phyloP scores from a whole-genome alignment of 208 protist genomes.

The Wallacemonas sp. region DNA sequence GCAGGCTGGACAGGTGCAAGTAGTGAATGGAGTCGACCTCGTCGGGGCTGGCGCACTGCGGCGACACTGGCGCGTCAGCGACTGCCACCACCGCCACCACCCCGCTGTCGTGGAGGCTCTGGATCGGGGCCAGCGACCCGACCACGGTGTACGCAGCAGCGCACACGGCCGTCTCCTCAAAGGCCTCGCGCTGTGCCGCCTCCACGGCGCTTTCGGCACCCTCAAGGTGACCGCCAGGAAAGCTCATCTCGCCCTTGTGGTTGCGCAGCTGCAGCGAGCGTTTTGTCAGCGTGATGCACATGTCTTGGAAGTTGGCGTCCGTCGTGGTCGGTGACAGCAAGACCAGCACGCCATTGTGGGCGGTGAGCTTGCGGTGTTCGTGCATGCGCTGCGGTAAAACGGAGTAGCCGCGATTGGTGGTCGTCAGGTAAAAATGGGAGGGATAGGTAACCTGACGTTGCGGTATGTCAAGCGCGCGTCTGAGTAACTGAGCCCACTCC shows the following conservation, averaged over 20 bases:
- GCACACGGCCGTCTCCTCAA: slow-evolving; percentile 80
- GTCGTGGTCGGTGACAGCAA: slow-evolving; percentile 55
- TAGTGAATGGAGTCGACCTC: slow-evolving; percentile 87
- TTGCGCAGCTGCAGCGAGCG: slow-evolving; percentile 50
- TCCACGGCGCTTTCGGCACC: slow-evolving; percentile 43
- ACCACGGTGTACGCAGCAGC: slow-evolving; percentile 47
- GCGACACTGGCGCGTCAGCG: slow-evolving; percentile 27
- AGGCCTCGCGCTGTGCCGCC: slow-evolving; percentile 73
- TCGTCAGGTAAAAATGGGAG: slow-evolving; percentile 65
- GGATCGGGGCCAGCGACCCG: slow-evolving; percentile 56
- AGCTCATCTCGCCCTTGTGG: slow-evolving; percentile 83
- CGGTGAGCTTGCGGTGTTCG: background rate
- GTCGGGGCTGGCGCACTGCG: slow-evolving; percentile 54
- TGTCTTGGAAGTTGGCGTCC: slow-evolving; percentile 55
- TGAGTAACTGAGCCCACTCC: slow-evolving; percentile 61
- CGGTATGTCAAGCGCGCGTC: slow-evolving; percentile 38
- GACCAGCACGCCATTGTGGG: slow-evolving; percentile 59
- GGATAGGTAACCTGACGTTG: slow-evolving; percentile 50
- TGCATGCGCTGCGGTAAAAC: slow-evolving; percentile 3
- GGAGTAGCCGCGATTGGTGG: background rate
- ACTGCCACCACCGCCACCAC: slow-evolving; percentile 73
- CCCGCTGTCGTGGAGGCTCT: slow-evolving; percentile 22
- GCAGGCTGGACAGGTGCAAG: slow-evolving; percentile 69
- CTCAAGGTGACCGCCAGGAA: slow-evolving; percentile 76
- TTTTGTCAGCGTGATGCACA: slow-evolving; percentile 88